Evolutionary conservation across 2,329 filamentous ascomycete genomes (phyloP), one percentile per base, ranked within the genome.

Genomic region (Cladophialophora carrionii): DNA sequence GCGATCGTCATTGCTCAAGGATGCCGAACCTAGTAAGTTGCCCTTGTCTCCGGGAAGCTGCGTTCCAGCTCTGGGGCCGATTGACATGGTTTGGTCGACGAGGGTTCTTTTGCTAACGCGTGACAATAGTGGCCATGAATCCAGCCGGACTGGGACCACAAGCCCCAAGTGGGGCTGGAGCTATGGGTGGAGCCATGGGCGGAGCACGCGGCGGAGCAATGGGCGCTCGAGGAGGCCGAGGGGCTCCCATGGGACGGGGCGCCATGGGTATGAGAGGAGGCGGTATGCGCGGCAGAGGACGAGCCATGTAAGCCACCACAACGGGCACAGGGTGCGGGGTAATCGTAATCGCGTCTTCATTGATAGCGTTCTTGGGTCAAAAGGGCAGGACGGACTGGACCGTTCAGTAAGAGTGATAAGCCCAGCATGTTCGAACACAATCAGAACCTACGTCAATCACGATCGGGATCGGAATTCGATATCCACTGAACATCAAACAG

Each of bases 1-100:
- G 61, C 56, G 54, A 48, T 24, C 61, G 10, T 62, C 61, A 4
- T 41, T 62, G n/a, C 61, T 62, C 14, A 62, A 57, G 29, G 53
- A 57, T 41, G 61, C 61, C 22, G 61, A 62, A 24, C 61, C 34
- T 6, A 41, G 34, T 41, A 17, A 41, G 34, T 41, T 17, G 3
- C 34, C 34, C 14, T 17, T 41, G 34, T 17, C 34, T 5, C 7
- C 17, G 14, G n/a, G n/a, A n/a, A n/a, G n/a, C n/a, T n/a, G n/a
- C n/a, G n/a, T n/a, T n/a, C n/a, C n/a, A n/a, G n/a, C n/a, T n/a
- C n/a, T n/a, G n/a, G n/a, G n/a, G n/a, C n/a, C n/a, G n/a, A n/a
- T n/a, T n/a, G n/a, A n/a, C n/a, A n/a, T n/a, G n/a, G n/a, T n/a
- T n/a, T n/a, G n/a, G n/a, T n/a, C n/a, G n/a, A n/a, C n/a, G n/a